Base-by-base conservation (phyloP, 495 filamentous ascomycete genomes). In the Extremus antarcticus region DNA sequence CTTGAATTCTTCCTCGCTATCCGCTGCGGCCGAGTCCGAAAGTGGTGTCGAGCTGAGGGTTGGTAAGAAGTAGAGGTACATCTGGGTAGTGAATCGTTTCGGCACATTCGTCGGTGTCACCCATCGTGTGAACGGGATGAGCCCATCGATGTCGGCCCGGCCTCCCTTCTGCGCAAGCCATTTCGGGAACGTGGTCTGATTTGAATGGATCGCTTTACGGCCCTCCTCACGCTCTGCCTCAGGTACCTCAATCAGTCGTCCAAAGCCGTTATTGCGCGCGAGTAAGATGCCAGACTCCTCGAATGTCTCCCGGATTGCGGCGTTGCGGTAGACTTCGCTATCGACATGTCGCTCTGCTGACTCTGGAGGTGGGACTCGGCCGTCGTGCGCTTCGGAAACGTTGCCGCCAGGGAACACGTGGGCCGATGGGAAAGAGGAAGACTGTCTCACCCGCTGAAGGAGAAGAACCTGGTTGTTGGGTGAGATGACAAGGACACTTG, bases 351-450 rank as follows among this genome's bases (percentile, higher is more conserved):
- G 65, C n/a, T 66, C 66, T 0, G 63, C 57, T 35, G 68, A 64
- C 4, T 74, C 71, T 0, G 73, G 64, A 0, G 67, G 63, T 4
- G 81, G 79, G 24, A 82, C 73, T 0, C 69, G 57, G 8, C 83
- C 87, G 55, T 95, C 88, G 55, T 88, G 82, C 41, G 80, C 78
- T 0, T 70, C 50, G 0, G 85, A 85, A 8, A 94, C 71, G 58
- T 92, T 90, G 0, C 92, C 92, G n/a, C 92, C 92, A 0, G 92
- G 92, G 62, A 98, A 98, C 54, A 98, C 92, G 65, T 97, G 90
- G 0, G 90, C 91, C 0, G 87, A 91, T 15, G 92, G 78, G 58
- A 96, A 98, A 21, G 89, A 84, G 4, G 76, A 79, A 1, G 89
- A 91, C 0, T 81, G 86, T 47, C 82, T 74, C 13, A 95, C 88